phyloP scores from a whole-genome alignment of 768 basidiomycete genomes.

The Leccinellum rugosiceps region DNA sequence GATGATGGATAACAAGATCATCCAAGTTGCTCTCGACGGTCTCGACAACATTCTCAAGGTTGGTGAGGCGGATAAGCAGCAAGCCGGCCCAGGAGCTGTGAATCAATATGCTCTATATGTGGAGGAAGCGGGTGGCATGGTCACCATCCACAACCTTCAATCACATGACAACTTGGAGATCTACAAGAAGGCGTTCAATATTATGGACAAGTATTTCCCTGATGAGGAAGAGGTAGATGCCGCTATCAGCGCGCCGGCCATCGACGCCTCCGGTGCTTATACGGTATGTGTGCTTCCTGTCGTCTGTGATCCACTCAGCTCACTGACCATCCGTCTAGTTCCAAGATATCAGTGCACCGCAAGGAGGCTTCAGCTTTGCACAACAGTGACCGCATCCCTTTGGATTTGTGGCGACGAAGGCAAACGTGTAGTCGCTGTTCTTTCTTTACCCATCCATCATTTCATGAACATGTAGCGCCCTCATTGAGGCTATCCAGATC shows the following conservation, averaged over 20 bases:
- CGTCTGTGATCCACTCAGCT: slow-evolving; percentile 2
- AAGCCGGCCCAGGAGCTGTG: slow-evolving; percentile 72
- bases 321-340: slow-evolving; percentile 45
- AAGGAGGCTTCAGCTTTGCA: slow-evolving; percentile 95
- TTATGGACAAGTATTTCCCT: slow-evolving; percentile 98
- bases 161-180: slow-evolving; percentile 99
- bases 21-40: slow-evolving; percentile 96
- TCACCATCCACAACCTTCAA: slow-evolving; percentile 97
- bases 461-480: slow-evolving; percentile 21
- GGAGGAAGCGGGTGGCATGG: slow-evolving; percentile 99
- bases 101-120: slow-evolving; percentile 95
- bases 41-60: slow-evolving; percentile 98
- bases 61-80: slow-evolving; percentile 90
- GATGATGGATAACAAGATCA: slow-evolving; percentile 99
- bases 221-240: slow-evolving; percentile 94
- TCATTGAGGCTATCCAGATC: slow-evolving; percentile 13
- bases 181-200: slow-evolving; percentile 99
- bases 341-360: slow-evolving; percentile 84
- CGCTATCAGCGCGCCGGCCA: slow-evolving; percentile 70
- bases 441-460: slow-evolving; percentile 17
- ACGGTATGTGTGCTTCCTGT: slow-evolving; percentile 47
- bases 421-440: background rate
- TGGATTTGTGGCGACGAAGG: slow-evolving; percentile 4
- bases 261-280: slow-evolving; percentile 71
- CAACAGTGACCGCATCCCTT: slow-evolving; percentile 40